Percentiles rank a stretch among this genome's conserved stretches.
Evolutionary conservation across 306 rosid species (phyloP).

Genomic region (Phaseolus lunatus): DNA sequence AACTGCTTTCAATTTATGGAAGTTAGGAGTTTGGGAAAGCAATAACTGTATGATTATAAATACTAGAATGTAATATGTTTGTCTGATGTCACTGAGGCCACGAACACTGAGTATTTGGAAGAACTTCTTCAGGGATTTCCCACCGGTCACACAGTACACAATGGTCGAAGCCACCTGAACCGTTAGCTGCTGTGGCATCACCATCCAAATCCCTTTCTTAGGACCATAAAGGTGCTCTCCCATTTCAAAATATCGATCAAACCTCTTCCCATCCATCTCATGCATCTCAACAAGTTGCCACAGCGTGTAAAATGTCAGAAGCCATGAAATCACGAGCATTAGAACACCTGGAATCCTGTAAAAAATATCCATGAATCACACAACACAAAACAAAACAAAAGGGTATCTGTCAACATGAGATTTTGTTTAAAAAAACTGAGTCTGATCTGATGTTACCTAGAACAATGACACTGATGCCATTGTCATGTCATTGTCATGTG

Average conservation of each 20-base stretch:
- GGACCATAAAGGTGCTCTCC: slow-evolving; percentile 63
- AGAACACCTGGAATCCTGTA: slow-evolving; percentile 57
- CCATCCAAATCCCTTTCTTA: slow-evolving; percentile 56
- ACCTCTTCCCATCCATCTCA: slow-evolving; percentile 60
- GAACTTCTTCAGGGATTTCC: slow-evolving; percentile 71
- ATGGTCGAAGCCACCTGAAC: slow-evolving; percentile 68
- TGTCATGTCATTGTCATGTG: too few species aligned
- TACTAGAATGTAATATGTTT: slow-evolving; percentile 60
- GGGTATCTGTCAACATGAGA: too few species aligned
- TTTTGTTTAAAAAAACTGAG: too few species aligned
- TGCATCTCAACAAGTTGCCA: slow-evolving; percentile 72
- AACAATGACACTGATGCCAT: too few species aligned
- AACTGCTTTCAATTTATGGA: slow-evolving; percentile 60
- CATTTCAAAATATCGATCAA: slow-evolving; percentile 64
- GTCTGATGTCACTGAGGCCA: background rate
- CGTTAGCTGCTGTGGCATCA: slow-evolving; percentile 62
- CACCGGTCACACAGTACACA: slow-evolving; percentile 75
- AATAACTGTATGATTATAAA: slow-evolving; percentile 50
- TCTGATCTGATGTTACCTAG: too few species aligned
- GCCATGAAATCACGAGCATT: slow-evolving; percentile 57
- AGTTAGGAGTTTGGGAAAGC: slow-evolving; percentile 72
- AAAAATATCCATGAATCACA: background rate
- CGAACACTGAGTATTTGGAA: slow-evolving; percentile 23
- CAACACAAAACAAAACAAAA: too few species aligned
- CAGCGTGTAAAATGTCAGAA: slow-evolving; percentile 66